These are phyloP conservation scores for Calonectria honghensis DNA, from an alignment of 2,329 filamentous ascomycete species.

Conservation along the genomic window DNA sequence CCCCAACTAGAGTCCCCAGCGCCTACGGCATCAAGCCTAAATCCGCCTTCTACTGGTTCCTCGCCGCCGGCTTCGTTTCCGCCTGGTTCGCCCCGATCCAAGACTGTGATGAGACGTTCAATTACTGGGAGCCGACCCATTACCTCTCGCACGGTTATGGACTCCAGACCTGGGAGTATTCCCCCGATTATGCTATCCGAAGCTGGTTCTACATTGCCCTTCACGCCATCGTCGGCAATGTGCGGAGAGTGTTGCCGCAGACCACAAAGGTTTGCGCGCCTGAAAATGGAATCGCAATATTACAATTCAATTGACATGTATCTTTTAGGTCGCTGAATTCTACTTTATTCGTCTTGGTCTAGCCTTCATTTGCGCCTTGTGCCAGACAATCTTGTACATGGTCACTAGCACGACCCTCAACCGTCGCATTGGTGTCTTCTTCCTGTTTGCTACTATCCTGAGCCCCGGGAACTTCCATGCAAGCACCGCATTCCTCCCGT, in stretches of 20 bases:
- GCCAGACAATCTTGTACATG: conserved; percentile 88
- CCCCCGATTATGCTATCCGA: conserved; percentile 93
- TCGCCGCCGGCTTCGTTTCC: conserved; percentile 83
- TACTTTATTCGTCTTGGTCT: conserved; percentile 88
- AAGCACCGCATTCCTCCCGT: conserved; percentile 89
- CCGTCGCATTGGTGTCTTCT: conserved; percentile 88
- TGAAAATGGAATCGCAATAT: neutral
- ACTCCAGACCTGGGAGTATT: conserved; percentile 99
- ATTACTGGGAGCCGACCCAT: conserved; percentile 98
- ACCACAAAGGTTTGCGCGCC: conserved; percentile 71
- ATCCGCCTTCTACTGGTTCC: conserved; percentile 86
- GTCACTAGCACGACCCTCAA: conserved; percentile 86
- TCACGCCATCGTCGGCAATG: conserved; percentile 83
- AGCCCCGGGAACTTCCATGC: conserved; percentile 97
- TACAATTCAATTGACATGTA: conserved; percentile 33
- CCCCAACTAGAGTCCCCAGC: conserved; percentile 64
- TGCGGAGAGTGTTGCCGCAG: conserved; percentile 78
- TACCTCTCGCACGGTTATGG: conserved; percentile 95
- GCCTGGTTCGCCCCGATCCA: conserved; percentile 93
- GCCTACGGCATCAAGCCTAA: conserved; percentile 82
- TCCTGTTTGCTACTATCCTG: conserved; percentile 83
- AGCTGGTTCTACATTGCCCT: conserved; percentile 94
- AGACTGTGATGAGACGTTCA: conserved; percentile 99
- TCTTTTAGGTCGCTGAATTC: conserved; percentile 80
- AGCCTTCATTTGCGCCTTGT: conserved; percentile 85